Evolutionary conservation across 257 asterid species (phyloP).

Genomic region (Solanum piurae): DNA sequence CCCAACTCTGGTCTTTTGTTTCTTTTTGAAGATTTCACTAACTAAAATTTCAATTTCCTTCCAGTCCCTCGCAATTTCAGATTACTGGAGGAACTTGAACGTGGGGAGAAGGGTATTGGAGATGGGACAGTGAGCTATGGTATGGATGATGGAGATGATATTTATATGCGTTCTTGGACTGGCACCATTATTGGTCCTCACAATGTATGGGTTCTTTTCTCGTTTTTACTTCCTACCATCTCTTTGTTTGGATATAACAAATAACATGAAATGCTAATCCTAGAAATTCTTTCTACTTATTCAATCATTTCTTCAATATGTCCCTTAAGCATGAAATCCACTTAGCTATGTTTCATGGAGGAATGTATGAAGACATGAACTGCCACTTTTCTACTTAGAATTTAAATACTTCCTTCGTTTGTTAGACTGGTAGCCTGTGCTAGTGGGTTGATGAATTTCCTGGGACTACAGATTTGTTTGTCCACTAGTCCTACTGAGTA

Average conservation of each 20-base stretch:
- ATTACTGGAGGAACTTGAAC: conserved; percentile 86
- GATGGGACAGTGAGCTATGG: conserved; percentile 92
- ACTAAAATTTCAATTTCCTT: not conserved
- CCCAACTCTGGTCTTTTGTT: not conserved
- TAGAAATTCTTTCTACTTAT: not conserved
- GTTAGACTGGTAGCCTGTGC: not conserved
- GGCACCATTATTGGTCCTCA: conserved; percentile 87
- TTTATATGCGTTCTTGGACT: conserved; percentile 80
- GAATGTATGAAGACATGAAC: not conserved
- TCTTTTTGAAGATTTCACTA: conserved; percentile 10
- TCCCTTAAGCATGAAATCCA: not conserved
- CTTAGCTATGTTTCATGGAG: not conserved
- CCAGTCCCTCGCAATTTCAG: conserved; percentile 86
- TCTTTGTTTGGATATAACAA: not conserved
- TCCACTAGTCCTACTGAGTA: not conserved
- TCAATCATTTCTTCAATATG: not conserved
- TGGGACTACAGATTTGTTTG: not conserved
- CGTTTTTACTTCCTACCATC: not conserved
- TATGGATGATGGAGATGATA: conserved; percentile 88
- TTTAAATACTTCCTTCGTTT: not conserved
- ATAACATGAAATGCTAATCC: not conserved
- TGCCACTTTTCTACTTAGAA: not conserved
- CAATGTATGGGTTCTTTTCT: conserved; percentile 28
- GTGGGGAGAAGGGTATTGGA: conserved; percentile 90
- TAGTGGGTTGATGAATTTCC: not conserved